A percentile compares a stretch with the other conserved stretches of the same genome.
phyloP scores from a whole-genome alignment of 176 grass and related monocot species.

The Zizania latifolia region DNA sequence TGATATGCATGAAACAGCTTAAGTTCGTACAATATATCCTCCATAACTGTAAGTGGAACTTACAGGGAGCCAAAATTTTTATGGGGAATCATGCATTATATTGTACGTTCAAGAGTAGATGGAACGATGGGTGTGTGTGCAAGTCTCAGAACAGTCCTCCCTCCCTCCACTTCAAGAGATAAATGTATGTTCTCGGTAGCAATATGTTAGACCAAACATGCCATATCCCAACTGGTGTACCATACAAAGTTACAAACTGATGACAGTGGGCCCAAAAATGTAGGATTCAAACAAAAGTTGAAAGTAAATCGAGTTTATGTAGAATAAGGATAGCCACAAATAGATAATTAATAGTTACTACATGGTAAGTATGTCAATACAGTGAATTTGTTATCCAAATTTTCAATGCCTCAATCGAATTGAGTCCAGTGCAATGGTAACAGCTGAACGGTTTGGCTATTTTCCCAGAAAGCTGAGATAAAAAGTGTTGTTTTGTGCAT shows the following conservation, averaged over 20 bases:
- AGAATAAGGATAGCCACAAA: background rate
- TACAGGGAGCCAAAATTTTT: background rate
- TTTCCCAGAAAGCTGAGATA: background rate
- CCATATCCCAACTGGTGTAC: background rate
- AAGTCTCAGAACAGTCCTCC: background rate
- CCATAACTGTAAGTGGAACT: background rate
- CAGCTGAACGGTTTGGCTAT: background rate
- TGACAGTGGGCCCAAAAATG: background rate
- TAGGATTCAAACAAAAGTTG: background rate
- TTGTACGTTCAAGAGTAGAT: background rate
- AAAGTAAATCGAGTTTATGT: background rate
- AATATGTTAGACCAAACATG: slow-evolving; percentile 7
- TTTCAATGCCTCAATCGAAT: background rate
- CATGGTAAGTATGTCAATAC: background rate
- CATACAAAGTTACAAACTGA: background rate
- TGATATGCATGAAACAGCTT: background rate
- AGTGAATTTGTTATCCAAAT: background rate
- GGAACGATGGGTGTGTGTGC: background rate
- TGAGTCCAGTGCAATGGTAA: background rate
- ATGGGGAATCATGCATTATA: background rate
- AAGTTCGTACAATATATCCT: background rate
- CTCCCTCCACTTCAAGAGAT: background rate
- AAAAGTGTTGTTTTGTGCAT: background rate
- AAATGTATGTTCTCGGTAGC: background rate
- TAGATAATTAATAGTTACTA: background rate